Conservation (phyloP, 805 yeast species). For the Priceomyces melissophilus region DNA sequence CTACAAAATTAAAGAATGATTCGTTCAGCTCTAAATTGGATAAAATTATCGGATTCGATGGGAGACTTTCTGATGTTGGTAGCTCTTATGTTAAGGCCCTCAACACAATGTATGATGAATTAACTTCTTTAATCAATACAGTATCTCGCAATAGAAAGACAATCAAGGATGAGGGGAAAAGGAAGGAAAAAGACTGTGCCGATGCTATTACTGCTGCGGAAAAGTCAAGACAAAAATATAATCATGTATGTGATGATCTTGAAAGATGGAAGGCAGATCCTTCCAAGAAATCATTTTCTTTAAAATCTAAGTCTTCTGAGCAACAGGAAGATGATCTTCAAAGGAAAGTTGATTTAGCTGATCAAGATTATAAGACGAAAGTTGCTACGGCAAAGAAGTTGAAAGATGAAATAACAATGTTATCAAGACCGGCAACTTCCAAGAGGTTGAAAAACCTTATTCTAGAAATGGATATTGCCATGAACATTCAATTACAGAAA, state of each 20-base stretch:
- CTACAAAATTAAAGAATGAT: constrained; percentile 49
- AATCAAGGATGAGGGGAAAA: constrained; percentile 75
- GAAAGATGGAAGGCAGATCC: constrained; percentile 84
- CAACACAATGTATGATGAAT: constrained; percentile 82
- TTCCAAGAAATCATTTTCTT: constrained; percentile 72
- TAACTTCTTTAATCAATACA: constrained; percentile 64
- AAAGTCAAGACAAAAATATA: constrained; percentile 75
- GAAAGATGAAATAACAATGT: constrained; percentile 67
- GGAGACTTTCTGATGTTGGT: constrained; percentile 64
- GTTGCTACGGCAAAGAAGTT: constrained; percentile 69
- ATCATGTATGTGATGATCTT: constrained; percentile 77
- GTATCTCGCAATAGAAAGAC: constrained; percentile 71
- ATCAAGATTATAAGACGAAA: constrained; percentile 77
- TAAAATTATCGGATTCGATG: constrained; percentile 72
- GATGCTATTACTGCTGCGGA: constrained; percentile 84
- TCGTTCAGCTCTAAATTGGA: constrained; percentile 67
- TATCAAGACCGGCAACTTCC: constrained; percentile 75
- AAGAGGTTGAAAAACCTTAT: constrained; percentile 71
- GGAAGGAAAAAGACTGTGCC: constrained; percentile 77
- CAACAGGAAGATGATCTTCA: constrained; percentile 90
- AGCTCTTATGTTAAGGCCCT: constrained; percentile 74
- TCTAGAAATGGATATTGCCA: constrained; percentile 84
- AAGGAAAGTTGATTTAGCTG: constrained; percentile 78
- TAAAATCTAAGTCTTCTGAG: constrained; percentile 73
- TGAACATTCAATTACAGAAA: constrained; percentile 83